Base-by-base conservation (phyloP, 768 basidiomycete genomes). In the Leccinellum albellum region DNA sequence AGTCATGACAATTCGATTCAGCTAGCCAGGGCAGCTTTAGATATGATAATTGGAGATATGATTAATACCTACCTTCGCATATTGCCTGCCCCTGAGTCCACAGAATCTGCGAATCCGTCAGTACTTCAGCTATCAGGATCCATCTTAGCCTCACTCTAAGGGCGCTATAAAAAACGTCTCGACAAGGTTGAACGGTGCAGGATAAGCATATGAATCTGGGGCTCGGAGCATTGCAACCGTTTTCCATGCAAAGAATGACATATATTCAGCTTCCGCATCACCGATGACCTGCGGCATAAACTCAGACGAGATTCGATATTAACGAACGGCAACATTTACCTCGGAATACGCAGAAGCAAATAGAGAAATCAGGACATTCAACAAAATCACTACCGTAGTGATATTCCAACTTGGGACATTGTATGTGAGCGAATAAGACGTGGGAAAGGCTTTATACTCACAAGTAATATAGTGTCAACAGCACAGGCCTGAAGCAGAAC, bases 341-440 rank as follows among this genome's bases (percentile, higher is more conserved):
- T 94, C 94, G 12, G 87, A 84, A 66, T 96, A 96, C 1, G 94
- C 93, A 50, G 93, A 91, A 17, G 94, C 86, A 70, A 97, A 97
- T 64, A 98, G 75, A n/a, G 94, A 97, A 64, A 98, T 94, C 66
- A 98, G 79, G 67, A 98, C 86, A 68, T 98, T 98, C 69, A 97
- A 82, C 50, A 97, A 79, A 53, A 98, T 82, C 50, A 97, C 81
- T 17, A 84, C 88, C 3, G 91, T 88, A 21, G 86, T 81, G 53
- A 91, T 81, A 73, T 87, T 93, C 93, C 92, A 95, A 45, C 87
- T 88, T 47, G 48, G 50, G 13, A 32, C 31, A 47, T 32, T 24
- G 21, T 51, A 51, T 15, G 28, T 50, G 37, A 57, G 50, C 48
- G 20, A n/a, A 45, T 33, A 42, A 37, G 48, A 32, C 21, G 20